Evolutionary conservation across 225 moss, liverwort and hornwort species (phyloP), one percentile per base, ranked within the genome.

Genomic region (Physcomitrium patens): DNA sequence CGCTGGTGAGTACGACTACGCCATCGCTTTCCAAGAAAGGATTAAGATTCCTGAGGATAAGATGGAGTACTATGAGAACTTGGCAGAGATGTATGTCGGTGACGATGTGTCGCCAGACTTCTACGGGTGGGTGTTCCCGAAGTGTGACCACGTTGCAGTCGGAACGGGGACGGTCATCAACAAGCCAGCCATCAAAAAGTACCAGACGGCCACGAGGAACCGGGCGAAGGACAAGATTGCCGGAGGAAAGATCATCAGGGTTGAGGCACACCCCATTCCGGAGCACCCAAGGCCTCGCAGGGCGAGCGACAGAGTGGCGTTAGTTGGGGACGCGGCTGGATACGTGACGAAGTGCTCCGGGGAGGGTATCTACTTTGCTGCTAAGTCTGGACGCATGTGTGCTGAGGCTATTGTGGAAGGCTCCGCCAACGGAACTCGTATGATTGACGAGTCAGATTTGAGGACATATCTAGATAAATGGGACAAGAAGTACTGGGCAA

Each of bases 131-230:
- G 95, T 99, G 62, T 99, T 99, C 45, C 97, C 97, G 31, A 99
- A 99, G 80, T 95, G 94, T 46, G 97, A 85, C 72, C 85, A 85
- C 24, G 85, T 85, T 0, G 85, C 97, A 7, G 97, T 99, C 1
- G 97, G 97, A 7, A 99, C 97, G 2, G 97, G 97, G n/a, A 99
- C 97, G n/a, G 97, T 99, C n/a, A 78, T 95, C 12, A 92, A 99
- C 84, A 99, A 99, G 81, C 97, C 97, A 13, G 83, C 89, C 0
- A 99, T 99, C 15, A 95, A 99, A 79, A 94, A 95, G 88, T 99
- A 99, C 63, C 97, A 99, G 75, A 99, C 95, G 0, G 97, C 97
- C 28, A 99, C 97, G 0, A 85, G 97, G 17, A 82, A 93, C 71
- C 84, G 97, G 26, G 95, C 95, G 8, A 93, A 89, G 85, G 97